These are phyloP conservation scores for Zymoseptoria passerinii DNA, from an alignment of 2,329 filamentous ascomycete species.

Conservation along the genomic window DNA sequence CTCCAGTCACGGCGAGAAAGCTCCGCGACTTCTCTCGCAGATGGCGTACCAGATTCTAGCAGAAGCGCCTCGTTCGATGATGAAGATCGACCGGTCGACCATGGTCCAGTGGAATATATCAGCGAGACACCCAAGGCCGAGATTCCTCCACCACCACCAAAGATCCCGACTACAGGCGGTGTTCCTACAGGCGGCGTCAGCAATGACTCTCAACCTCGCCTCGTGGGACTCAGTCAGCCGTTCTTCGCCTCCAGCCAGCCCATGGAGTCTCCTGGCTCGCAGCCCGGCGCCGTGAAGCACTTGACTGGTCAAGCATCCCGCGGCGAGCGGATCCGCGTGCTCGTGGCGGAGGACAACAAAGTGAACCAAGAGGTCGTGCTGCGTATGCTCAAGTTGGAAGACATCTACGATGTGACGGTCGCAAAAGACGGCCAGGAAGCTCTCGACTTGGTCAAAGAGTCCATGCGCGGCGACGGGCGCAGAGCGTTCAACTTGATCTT, in stretches of 20 bases:
- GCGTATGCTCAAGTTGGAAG: constrained; percentile 64
- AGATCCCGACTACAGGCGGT: constrained; percentile 17
- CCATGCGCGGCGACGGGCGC: constrained; percentile 44
- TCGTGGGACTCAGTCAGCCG: constrained; percentile 74
- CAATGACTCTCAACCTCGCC: constrained; percentile 61
- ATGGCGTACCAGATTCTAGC: neutral
- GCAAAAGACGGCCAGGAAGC: constrained; percentile 61
- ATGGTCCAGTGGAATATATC: neutral
- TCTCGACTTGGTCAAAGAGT: constrained; percentile 72
- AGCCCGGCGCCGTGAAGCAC: constrained; percentile 56
- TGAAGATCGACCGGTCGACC: neutral
- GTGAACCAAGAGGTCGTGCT: constrained; percentile 54
- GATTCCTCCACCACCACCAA: neutral
- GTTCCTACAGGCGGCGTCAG: constrained; percentile 30
- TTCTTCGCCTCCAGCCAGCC: constrained; percentile 56
- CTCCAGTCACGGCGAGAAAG: constrained; percentile 52
- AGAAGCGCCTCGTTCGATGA: neutral
- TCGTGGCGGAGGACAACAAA: constrained; percentile 76
- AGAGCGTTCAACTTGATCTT: constrained; percentile 60
- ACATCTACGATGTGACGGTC: constrained; percentile 76
- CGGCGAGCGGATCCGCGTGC: constrained; percentile 60
- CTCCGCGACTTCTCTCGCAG: neutral
- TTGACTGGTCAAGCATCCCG: constrained; percentile 54
- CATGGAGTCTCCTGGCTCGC: constrained; percentile 48
- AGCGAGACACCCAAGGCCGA: neutral